Evolutionary conservation across 2,329 filamentous ascomycete species (phyloP), one percentile per base, ranked within the genome.

Genomic region (Bisporella sp.): DNA sequence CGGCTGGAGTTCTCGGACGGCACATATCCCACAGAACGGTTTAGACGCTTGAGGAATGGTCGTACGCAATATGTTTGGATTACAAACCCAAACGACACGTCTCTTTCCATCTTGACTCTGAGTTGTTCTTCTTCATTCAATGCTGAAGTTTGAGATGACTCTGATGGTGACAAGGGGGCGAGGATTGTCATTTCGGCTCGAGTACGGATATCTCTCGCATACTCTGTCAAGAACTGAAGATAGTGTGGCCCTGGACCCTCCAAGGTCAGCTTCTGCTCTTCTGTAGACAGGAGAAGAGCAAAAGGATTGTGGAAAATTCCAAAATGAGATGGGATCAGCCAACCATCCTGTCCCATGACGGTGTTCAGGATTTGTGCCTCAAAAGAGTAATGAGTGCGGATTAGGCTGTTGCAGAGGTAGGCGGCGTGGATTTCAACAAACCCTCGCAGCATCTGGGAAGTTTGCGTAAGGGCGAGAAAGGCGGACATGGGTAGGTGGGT

Each of bases 331-430:
- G 51, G 51, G 6, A 53, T 39, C 12, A 53, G 45, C 51, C 51
- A 53, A 29, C 51, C 48, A 32, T 47, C 40, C n/a, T 39, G 30
- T 21, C 21, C 21, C 11, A 32, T 33, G 9, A 31, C 28, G 39
- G 43, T 41, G 28, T 41, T n/a, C 33, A 53, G 31, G 41, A 50
- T 45, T 5, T 12, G 12, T 2, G 51, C 47, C 11, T 28, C 32
- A 1, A 8, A 30, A 29, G 11, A 8, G 35, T 41, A 45, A 28
- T 44, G 47, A 5, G 44, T 37, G 30, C 42, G 40, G 37, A 53
- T 53, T 29, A 33, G 40, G n/a, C 12, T 43, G 40, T 53, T 53
- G 47, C 51, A 53, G 37, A 53, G 43, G 8, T 12, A 11, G 12
- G 47, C 35, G 2, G 51, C 51, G 44, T 53, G 47, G 8, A 37